Conservation (phyloP, 108 stramenopile genomes). For the Skeletonema menzelii region DNA sequence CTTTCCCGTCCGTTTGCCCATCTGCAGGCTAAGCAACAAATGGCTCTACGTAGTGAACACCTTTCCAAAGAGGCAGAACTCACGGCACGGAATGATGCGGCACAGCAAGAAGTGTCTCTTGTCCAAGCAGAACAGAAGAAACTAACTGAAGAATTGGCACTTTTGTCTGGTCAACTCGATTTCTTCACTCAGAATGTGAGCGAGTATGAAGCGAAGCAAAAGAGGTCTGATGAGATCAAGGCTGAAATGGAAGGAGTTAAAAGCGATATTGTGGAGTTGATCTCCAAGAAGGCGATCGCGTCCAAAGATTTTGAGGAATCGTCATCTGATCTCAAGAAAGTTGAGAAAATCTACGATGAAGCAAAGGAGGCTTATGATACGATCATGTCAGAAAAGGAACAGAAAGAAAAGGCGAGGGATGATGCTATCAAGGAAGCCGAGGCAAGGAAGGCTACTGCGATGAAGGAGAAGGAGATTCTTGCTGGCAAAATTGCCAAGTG, state of each 20-base stretch:
- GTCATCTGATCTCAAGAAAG: conserved; percentile 8
- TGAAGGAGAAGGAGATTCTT: conserved; percentile 46
- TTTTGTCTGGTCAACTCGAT: conserved; percentile 41
- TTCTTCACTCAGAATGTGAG: conserved; percentile 32
- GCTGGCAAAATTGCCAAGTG: conserved; percentile 2
- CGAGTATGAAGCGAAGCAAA: conserved; percentile 39
- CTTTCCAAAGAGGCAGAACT: conserved; percentile 31
- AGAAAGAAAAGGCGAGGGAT: conserved; percentile 23
- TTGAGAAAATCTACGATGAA: conserved; percentile 11
- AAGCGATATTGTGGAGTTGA: conserved; percentile 21
- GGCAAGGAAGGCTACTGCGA: conserved; percentile 29
- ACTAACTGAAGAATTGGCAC: conserved; percentile 19
- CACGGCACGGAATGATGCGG: conserved; percentile 24
- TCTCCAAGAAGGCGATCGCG: conserved; percentile 4
- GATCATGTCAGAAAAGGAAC: conserved; percentile 15
- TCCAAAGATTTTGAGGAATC: conserved; percentile 18
- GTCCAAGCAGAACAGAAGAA: conserved; percentile 40
- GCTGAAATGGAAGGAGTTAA: conserved; percentile 19
- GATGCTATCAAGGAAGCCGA: conserved; percentile 29
- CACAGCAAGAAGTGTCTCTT: conserved; percentile 26
- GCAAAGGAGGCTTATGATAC: conserved; percentile 8
- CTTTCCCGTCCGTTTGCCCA: not conserved
- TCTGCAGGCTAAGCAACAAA: conserved; percentile 37
- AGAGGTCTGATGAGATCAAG: conserved; percentile 28
- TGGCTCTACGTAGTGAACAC: conserved; percentile 33